Evolutionary conservation across 306 rosid genomes (phyloP).

Genomic region (Heteromeles arbutifolia): DNA sequence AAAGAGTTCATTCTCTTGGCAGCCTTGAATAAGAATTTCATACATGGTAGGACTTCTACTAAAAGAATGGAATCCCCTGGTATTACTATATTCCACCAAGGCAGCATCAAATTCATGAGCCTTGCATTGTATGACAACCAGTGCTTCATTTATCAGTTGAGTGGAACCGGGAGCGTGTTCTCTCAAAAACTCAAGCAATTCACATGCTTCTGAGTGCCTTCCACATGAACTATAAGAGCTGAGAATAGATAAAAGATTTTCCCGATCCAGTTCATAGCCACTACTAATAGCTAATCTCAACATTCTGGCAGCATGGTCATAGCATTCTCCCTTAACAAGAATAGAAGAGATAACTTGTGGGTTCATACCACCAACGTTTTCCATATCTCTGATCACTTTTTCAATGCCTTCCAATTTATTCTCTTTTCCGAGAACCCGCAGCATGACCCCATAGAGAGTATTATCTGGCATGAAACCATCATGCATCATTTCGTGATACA

Average conservation of each 20-base stretch:
- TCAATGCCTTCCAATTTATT: conserved; percentile 55
- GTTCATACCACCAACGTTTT: conserved; percentile 55
- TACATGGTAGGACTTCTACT: conserved; percentile 54
- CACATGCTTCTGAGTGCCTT: conserved; percentile 79
- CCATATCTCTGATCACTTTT: conserved; percentile 61
- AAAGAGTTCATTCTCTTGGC: conserved; percentile 57
- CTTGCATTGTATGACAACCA: conserved; percentile 70
- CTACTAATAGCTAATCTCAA: conserved; percentile 62
- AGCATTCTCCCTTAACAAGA: conserved; percentile 78
- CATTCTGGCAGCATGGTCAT: conserved; percentile 67
- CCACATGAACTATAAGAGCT: conserved; percentile 73
- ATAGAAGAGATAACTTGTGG: conserved; percentile 66
- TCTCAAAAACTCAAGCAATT: conserved; percentile 73
- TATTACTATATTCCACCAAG: conserved; percentile 55
- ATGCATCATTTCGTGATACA: conserved; percentile 64
- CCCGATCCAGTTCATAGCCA: conserved; percentile 67
- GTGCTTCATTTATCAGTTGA: conserved; percentile 72
- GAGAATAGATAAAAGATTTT: conserved; percentile 59
- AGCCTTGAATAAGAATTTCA: conserved; percentile 67
- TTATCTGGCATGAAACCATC: conserved; percentile 62
- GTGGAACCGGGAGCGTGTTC: conserved; percentile 46
- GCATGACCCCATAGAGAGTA: conserved; percentile 57
- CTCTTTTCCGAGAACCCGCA: conserved; percentile 56
- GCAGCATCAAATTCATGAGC: conserved; percentile 67
- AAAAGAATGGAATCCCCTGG: conserved; percentile 47